These are phyloP conservation scores for Barbarea vulgaris DNA, from an alignment of 345 rosid species.

Conservation along the genomic window DNA sequence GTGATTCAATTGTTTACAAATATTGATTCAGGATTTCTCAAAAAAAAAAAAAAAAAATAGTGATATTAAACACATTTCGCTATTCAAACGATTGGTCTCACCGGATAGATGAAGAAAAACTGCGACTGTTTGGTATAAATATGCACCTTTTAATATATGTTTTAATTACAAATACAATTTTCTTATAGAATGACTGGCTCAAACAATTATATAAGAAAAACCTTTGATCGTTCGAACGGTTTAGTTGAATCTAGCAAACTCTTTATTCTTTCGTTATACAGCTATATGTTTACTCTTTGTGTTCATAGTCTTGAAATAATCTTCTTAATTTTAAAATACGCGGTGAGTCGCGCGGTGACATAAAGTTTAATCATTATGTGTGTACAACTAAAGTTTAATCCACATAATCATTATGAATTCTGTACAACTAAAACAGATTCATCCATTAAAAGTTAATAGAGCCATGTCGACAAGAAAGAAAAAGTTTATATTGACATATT, in stretches of 20 bases:
- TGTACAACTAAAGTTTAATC: no score
- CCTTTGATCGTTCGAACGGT: neutral
- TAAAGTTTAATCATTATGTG: no score
- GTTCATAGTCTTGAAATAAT: neutral
- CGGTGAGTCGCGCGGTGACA: no score
- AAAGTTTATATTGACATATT: neutral
- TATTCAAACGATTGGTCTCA: neutral
- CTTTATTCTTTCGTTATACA: neutral
- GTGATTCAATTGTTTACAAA: no score
- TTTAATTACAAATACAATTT: neutral
- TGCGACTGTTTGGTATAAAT: neutral
- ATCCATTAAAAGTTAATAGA: neutral
- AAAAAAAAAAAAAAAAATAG: no score
- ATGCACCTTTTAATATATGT: neutral
- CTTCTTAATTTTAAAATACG: neutral
- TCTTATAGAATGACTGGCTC: neutral
- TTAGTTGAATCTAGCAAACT: neutral
- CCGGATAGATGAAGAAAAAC: neutral
- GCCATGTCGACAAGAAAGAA: neutral
- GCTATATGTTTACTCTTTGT: neutral
- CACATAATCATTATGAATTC: slow-evolving; percentile 10
- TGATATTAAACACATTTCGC: neutral
- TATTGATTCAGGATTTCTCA: no score
- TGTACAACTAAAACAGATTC: neutral
- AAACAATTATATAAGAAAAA: neutral